Base-by-base conservation (phyloP, 805 yeast genomes). In the Hanseniaspora meyeri region DNA sequence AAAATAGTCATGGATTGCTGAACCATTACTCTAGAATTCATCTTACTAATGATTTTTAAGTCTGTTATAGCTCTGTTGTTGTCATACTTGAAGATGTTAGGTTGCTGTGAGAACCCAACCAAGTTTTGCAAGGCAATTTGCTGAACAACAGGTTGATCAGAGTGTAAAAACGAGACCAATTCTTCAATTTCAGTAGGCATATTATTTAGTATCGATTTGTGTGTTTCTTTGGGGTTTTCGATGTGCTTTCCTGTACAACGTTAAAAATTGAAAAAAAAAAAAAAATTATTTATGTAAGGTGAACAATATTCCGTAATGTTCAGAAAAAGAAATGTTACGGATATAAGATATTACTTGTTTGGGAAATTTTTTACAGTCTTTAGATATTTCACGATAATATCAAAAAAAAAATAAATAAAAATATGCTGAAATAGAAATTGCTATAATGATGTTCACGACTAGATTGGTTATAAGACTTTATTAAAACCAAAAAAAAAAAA, bases 71-170 rank as follows among this genome's bases (percentile, higher is more conserved):
- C 85, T 59, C 77, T 77, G 64, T 74, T 82, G 63, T 85, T 77
- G 65, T 87, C 82, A 64, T 81, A 77, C 59, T 78, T 76, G 72
- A 91, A 91, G 34, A 87, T 73, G 38, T 82, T 78, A 2, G 82
- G 74, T 9, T 91, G 91, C 48, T 82, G 79, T 10, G 95, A 83
- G 67, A 77, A 87, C 2, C 90, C 95, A 12, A 87, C 88, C 55
- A 89, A 68, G 66, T 88, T 82, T 63, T 86, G 93, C 49, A 90
- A 73, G 0, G 97, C 97, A 57, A 89, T 83, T 62, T 83, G 87
- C 58, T 84, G 80, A 36, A 88, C 86, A 11, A 84, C 83, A 2
- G 85, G 82, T 65, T 85, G 87, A 1, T 86, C 83, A 8, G 91
- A 80, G 67, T 87, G 96, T 59, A 90, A 74, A 65, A 90, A 89